Conservation (phyloP, 1,139 yeast species). For the Candida sp. region DNA sequence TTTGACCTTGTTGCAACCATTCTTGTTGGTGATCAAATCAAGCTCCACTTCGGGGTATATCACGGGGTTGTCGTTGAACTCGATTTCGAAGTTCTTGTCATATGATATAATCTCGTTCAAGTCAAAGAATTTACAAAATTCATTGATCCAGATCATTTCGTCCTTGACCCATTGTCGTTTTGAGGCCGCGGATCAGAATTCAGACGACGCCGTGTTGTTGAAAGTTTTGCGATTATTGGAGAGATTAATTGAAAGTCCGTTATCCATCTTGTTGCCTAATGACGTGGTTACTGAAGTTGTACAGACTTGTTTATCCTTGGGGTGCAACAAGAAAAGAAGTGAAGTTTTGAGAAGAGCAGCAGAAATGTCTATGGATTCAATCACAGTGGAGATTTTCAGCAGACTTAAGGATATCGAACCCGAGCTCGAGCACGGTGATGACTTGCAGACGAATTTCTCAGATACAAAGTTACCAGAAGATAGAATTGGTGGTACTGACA, state of each 20-base stretch:
- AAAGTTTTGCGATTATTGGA: slow-evolving; percentile 83
- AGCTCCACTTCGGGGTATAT: slow-evolving; percentile 87
- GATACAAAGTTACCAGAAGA: slow-evolving; percentile 44
- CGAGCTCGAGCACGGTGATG: slow-evolving; percentile 31
- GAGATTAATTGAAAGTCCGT: slow-evolving; percentile 63
- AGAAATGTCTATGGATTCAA: slow-evolving; percentile 78
- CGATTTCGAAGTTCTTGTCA: slow-evolving; percentile 72
- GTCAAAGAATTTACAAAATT: slow-evolving; percentile 49
- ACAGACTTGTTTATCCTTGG: slow-evolving; percentile 90
- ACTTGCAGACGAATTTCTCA: slow-evolving; percentile 38
- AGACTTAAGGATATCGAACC: slow-evolving; percentile 64
- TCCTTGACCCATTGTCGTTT: slow-evolving; percentile 94
- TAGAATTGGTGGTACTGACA: slow-evolving; percentile 41
- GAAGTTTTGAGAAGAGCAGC: slow-evolving; percentile 92
- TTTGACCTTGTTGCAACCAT: slow-evolving; percentile 82
- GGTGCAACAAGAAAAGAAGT: slow-evolving; percentile 91
- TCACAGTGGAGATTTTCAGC: slow-evolving; percentile 71
- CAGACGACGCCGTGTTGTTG: slow-evolving; percentile 90
- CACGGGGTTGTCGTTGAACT: slow-evolving; percentile 79
- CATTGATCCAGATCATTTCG: slow-evolving; percentile 65
- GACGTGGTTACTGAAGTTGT: slow-evolving; percentile 88
- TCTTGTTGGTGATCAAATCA: slow-evolving; percentile 82
- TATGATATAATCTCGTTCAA: slow-evolving; percentile 57
- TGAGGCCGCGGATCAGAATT: slow-evolving; percentile 92
- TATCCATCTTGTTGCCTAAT: slow-evolving; percentile 71